Conservation (phyloP, 139 green algal genomes). For the Tetratostichococcus sp. region DNA sequence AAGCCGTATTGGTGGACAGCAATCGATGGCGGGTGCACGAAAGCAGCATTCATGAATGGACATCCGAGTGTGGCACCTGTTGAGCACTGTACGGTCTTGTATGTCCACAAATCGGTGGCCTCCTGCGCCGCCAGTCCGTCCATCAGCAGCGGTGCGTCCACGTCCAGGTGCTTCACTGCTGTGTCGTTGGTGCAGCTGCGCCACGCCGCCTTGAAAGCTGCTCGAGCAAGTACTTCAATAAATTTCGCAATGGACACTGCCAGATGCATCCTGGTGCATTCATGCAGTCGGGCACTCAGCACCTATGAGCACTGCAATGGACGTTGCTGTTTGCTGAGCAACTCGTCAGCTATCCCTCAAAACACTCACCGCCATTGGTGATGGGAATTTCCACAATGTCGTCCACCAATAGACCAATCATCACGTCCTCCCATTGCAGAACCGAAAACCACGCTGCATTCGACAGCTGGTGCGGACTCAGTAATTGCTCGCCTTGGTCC, state of each 20-base stretch:
- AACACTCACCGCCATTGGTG: not conserved
- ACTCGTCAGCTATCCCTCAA: no score
- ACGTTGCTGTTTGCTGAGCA: no score
- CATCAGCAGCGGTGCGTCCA: slow-evolving; percentile 45
- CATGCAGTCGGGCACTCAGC: no score
- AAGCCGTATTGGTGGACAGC: no score
- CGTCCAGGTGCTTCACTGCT: slow-evolving; percentile 47
- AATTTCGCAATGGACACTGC: no score
- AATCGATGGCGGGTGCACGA: no score
- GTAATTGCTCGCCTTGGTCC: no score
- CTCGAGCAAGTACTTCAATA: no score
- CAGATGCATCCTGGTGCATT: no score
- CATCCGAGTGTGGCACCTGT: not conserved
- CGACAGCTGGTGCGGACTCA: no score
- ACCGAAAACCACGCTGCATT: slow-evolving; percentile 30
- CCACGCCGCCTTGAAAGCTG: slow-evolving; percentile 56
- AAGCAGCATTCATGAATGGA: no score
- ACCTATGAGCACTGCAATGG: no score
- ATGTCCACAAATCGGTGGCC: slow-evolving; percentile 21
- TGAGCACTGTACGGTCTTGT: slow-evolving; percentile 35
- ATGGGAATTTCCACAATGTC: slow-evolving; percentile 2
- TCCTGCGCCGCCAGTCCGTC: slow-evolving; percentile 38
- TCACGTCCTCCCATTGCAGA: slow-evolving; percentile 66
- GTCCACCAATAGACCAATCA: slow-evolving; percentile 44
- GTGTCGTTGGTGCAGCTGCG: slow-evolving; percentile 41